phyloP scores from a whole-genome alignment of 176 grass and related monocot species.

The Rhynchospora breviuscula region DNA sequence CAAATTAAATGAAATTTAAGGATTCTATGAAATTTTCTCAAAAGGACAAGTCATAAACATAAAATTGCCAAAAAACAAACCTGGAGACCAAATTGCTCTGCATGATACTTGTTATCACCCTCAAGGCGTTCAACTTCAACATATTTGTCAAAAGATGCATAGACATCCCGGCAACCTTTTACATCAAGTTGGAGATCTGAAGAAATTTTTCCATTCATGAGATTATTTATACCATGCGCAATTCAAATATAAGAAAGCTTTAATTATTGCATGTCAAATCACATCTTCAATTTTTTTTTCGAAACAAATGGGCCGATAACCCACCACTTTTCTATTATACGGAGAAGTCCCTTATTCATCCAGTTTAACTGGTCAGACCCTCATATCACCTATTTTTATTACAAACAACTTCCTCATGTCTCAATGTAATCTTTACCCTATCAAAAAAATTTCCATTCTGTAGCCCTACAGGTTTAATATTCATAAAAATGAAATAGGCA shows the following conservation, averaged over 20 bases:
- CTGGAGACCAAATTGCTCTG: constrained; percentile 78
- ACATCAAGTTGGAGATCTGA: constrained; percentile 93
- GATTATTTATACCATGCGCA: constrained; percentile 1
- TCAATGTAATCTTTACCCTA: neutral
- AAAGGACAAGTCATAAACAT: neutral
- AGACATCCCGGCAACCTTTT: constrained; percentile 77
- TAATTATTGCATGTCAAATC: neutral
- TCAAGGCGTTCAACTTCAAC: constrained; percentile 92
- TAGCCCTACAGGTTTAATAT: neutral
- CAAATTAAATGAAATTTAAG: neutral
- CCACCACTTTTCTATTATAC: too few species aligned
- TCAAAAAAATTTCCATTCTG: neutral
- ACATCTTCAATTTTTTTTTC: neutral
- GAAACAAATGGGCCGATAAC: too few species aligned
- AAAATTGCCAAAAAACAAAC: constrained; percentile 29
- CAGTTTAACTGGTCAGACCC: too few species aligned
- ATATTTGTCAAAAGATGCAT: constrained; percentile 93
- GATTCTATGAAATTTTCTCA: neutral
- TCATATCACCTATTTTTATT: too few species aligned
- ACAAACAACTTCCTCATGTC: neutral
- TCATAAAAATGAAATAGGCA: neutral
- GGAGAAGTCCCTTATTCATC: too few species aligned
- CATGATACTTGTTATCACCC: constrained; percentile 93
- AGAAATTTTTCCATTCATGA: constrained; percentile 29
- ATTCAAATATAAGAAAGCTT: neutral